Percentiles rank a stretch among this genome's conserved stretches.
These are phyloP conservation scores for Trypanosoma cruzi DNA, from an alignment of 208 protist species.

Conservation along the genomic window DNA sequence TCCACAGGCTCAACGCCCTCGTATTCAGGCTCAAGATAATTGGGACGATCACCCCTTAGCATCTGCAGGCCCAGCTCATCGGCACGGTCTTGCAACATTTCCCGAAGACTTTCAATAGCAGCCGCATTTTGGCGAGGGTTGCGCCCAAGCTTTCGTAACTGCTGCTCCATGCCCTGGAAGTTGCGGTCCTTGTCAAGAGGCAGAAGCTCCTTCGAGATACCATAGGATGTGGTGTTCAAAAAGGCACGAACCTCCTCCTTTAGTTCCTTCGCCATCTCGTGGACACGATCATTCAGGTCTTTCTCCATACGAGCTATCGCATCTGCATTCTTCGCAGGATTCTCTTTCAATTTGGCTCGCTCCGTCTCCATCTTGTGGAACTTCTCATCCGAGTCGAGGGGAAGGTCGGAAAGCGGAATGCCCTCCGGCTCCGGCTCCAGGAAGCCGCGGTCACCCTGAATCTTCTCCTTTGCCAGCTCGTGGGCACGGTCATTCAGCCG, in stretches of 20 bases:
- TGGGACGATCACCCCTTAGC: conserved; percentile 46
- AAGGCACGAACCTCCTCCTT: conserved; percentile 57
- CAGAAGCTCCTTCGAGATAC: conserved; percentile 50
- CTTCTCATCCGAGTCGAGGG: no score
- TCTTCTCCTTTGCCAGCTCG: conserved; percentile 58
- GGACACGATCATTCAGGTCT: conserved; percentile 53
- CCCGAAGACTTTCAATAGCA: conserved; percentile 62
- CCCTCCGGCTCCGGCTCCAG: conserved; percentile 76
- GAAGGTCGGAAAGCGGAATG: no score
- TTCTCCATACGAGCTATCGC: conserved; percentile 42
- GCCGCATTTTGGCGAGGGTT: conserved; percentile 50
- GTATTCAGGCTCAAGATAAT: conserved; percentile 54
- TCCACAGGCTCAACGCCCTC: conserved; percentile 62
- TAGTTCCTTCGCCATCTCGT: conserved; percentile 55
- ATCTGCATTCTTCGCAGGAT: conserved; percentile 43
- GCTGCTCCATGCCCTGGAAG: conserved; percentile 27
- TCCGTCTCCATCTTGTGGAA: no score
- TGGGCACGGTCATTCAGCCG: conserved; percentile 57
- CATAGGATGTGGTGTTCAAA: conserved; percentile 44
- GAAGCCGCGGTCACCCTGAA: conserved; percentile 53
- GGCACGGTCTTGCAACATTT: conserved; percentile 63
- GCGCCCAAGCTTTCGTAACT: conserved; percentile 23
- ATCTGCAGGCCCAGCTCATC: conserved; percentile 75
- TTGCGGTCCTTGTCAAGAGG: conserved; percentile 43
- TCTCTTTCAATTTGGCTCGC: conserved; percentile 30